Conservation (phyloP, 257 asterid species). For the Osmanthus fragrans region DNA sequence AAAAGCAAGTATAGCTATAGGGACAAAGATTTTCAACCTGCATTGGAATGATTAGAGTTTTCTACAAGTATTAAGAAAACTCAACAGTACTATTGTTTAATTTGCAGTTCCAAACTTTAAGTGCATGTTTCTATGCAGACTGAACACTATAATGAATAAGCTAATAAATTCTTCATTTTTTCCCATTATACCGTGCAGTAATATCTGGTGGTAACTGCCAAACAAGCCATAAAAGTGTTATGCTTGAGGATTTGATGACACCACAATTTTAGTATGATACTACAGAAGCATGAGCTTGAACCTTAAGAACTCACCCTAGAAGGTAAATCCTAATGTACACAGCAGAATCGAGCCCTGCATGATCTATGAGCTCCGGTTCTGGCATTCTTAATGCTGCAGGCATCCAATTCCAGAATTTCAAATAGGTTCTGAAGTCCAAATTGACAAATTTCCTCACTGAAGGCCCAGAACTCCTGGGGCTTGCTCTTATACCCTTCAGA, state of each 20-base stretch:
- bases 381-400: constrained; percentile 87
- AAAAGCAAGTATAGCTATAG: constrained; percentile 70
- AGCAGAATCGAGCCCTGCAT: constrained; percentile 93
- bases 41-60: constrained; percentile 17
- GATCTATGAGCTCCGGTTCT: constrained; percentile 75
- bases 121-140: neutral
- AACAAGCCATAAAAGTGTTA: neutral
- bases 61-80: constrained; percentile 8
- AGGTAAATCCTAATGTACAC: constrained; percentile 79
- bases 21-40: constrained; percentile 87
- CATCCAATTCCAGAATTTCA: constrained; percentile 88
- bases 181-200: neutral
- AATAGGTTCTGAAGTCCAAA: constrained; percentile 46
- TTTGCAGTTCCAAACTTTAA: constrained; percentile 7
- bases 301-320: constrained; percentile 63
- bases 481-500: constrained; percentile 62
- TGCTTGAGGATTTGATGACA: neutral
- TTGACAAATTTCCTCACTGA: constrained; percentile 47
- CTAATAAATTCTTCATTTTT: neutral
- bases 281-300: neutral
- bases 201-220: neutral
- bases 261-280: neutral
- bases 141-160: neutral
- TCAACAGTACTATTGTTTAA: neutral
- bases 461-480: constrained; percentile 55